A percentile compares a stretch with the other conserved stretches of the same genome.
Conservation (phyloP, 2,329 filamentous ascomycete genomes). For the Fusarium sp. region DNA sequence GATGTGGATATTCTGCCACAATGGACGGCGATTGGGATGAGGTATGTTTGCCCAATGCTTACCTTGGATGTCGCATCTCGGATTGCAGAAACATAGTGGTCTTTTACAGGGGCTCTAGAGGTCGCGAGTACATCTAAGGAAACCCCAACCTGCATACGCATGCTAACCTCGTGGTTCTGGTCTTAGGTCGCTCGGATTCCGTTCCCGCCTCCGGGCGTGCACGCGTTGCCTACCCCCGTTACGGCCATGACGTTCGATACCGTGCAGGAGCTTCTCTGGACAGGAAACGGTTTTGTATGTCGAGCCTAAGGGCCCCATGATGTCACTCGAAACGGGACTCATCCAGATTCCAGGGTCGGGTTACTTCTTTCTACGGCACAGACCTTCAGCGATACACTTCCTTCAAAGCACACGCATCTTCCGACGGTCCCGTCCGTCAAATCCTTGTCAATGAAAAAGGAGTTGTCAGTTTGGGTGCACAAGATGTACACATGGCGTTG, state of each 20-base stretch:
- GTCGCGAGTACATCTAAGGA: neutral
- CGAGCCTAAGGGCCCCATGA: neutral
- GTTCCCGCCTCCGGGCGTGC: slow-evolving; percentile 82
- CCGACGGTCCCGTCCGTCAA: slow-evolving; percentile 87
- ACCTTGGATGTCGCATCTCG: neutral
- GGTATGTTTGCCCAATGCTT: slow-evolving; percentile 60
- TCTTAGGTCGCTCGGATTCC: slow-evolving; percentile 83
- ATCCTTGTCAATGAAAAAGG: slow-evolving; percentile 93
- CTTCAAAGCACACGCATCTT: slow-evolving; percentile 81
- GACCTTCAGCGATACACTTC: slow-evolving; percentile 93
- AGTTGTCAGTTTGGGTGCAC: slow-evolving; percentile 86
- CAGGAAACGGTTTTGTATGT: slow-evolving; percentile 89
- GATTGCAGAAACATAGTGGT: neutral
- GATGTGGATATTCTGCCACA: slow-evolving; percentile 58
- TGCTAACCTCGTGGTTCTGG: slow-evolving; percentile 25
- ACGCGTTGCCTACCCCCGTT: slow-evolving; percentile 79
- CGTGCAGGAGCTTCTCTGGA: slow-evolving; percentile 91
- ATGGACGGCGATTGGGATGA: slow-evolving; percentile 81
- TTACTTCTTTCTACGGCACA: slow-evolving; percentile 89
- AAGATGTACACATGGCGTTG: slow-evolving; percentile 90
- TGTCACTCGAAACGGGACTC: slow-evolving; percentile 34
- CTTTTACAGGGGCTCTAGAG: neutral
- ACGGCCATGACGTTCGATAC: slow-evolving; percentile 92
- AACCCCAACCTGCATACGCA: neutral
- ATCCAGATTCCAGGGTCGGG: slow-evolving; percentile 76